A percentile compares a stretch with the other conserved stretches of the same genome.
Conservation (phyloP, 2,329 filamentous ascomycete genomes). For the Ramularia collo-cygni region DNA sequence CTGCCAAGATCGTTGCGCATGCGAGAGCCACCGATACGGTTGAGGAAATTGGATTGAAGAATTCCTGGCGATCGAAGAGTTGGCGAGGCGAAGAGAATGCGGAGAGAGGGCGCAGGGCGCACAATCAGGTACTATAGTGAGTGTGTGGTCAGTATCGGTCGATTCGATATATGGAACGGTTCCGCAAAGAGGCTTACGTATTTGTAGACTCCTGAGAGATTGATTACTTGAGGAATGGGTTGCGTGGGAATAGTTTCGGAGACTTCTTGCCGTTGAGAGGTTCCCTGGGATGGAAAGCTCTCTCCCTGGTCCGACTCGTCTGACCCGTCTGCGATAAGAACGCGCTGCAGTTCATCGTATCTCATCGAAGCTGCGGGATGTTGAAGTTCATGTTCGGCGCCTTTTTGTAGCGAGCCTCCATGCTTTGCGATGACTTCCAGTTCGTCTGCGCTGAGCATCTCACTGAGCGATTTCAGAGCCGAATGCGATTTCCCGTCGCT, state of each 20-base stretch:
- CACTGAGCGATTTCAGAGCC: slow-evolving; percentile 9
- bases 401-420: slow-evolving; percentile 8
- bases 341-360: slow-evolving; percentile 1
- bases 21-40: slow-evolving; percentile 7
- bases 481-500: background rate
- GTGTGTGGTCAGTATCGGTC: background rate
- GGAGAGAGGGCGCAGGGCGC: slow-evolving; percentile 8
- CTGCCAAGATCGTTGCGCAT: slow-evolving; percentile 6
- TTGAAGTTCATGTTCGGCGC: slow-evolving; percentile 7
- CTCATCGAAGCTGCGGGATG: background rate
- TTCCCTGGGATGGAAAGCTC: background rate
- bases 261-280: background rate
- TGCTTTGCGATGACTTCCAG: slow-evolving; percentile 7
- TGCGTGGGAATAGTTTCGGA: background rate
- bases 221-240: slow-evolving; percentile 1
- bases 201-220: slow-evolving; percentile 13
- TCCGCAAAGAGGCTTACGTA: slow-evolving; percentile 4
- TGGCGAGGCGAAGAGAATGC: slow-evolving; percentile 10
- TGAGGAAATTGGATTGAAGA: slow-evolving; percentile 10
- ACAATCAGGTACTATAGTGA: slow-evolving; percentile 8
- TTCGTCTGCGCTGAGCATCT: slow-evolving; percentile 10
- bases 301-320: slow-evolving; percentile 8
- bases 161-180: background rate
- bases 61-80: slow-evolving; percentile 7
- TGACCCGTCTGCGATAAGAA: slow-evolving; percentile 11